phyloP scores from a whole-genome alignment of 208 protist species.

The Wallacemonas collosoma region DNA sequence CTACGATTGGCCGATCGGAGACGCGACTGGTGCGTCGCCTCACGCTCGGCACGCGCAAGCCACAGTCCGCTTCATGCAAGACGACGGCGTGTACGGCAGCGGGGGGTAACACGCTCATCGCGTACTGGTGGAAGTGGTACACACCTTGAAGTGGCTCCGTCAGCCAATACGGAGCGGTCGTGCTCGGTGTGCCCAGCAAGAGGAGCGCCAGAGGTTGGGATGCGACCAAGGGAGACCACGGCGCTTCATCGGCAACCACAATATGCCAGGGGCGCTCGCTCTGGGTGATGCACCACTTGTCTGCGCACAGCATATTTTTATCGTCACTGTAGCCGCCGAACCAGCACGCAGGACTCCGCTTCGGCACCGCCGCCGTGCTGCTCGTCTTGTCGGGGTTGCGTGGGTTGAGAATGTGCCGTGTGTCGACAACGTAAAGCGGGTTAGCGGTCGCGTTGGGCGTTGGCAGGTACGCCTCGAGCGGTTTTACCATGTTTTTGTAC shows the following conservation, averaged over 20 bases:
- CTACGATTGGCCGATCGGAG: constrained; percentile 22
- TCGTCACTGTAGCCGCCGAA: constrained; percentile 45
- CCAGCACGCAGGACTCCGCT: constrained; percentile 30
- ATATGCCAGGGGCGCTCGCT: constrained; percentile 36
- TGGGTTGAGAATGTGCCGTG: constrained; percentile 25
- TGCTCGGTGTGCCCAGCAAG: constrained; percentile 19
- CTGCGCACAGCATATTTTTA: constrained; percentile 27
- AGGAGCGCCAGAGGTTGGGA: constrained; percentile 5
- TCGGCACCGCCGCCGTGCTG: background rate
- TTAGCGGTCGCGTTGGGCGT: constrained; percentile 27
- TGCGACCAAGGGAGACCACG: background rate
- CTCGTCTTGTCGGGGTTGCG: background rate
- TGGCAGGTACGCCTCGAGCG: constrained; percentile 55
- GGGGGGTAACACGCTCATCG: constrained; percentile 14
- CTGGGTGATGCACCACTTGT: constrained; percentile 44
- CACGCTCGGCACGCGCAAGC: background rate
- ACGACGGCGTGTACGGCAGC: constrained; percentile 32
- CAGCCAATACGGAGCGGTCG: constrained; percentile 18
- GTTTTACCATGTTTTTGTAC: constrained; percentile 63
- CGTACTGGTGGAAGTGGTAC: constrained; percentile 21
- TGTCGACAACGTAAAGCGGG: constrained; percentile 50
- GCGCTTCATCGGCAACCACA: constrained; percentile 27
- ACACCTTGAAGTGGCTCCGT: constrained; percentile 8
- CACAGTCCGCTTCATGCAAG: constrained; percentile 31
- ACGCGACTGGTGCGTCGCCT: background rate